A percentile compares a stretch with the other conserved stretches of the same genome.
These are phyloP conservation scores for Cyamopsis tetragonoloba DNA, from an alignment of 306 rosid species.

Conservation along the genomic window DNA sequence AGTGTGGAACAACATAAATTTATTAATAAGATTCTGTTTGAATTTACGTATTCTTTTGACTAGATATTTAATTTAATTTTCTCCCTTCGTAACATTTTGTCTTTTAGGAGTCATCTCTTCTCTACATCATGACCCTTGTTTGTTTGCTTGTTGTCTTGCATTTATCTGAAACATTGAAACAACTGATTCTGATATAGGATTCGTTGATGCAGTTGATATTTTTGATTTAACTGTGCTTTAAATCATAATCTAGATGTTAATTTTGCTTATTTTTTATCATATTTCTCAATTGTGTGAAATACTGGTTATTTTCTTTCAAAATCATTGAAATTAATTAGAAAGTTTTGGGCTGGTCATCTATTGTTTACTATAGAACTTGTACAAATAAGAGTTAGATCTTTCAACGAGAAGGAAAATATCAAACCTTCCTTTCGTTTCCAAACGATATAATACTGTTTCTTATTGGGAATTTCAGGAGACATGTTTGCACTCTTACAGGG, in stretches of 20 bases:
- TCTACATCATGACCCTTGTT: neutral
- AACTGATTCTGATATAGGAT: neutral
- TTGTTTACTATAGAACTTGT: neutral
- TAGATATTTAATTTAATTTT: neutral
- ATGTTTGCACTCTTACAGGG: conserved; percentile 81
- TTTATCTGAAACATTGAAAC: conserved; percentile 13
- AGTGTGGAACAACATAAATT: neutral
- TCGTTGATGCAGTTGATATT: neutral
- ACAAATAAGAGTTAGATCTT: conserved; percentile 4
- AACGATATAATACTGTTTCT: conserved; percentile 9
- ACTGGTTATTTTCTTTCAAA: conserved; percentile 12
- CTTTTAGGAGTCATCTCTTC: neutral
- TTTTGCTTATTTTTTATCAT: too few species aligned
- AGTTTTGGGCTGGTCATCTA: conserved; percentile 4
- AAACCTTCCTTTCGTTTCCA: conserved; percentile 10
- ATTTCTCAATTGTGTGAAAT: too few species aligned
- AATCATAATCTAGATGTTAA: neutral
- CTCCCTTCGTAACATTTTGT: neutral
- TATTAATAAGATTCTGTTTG: neutral
- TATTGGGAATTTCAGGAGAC: conserved; percentile 64
- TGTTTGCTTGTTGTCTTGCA: conserved; percentile 9
- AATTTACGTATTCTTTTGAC: neutral
- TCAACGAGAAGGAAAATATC: neutral
- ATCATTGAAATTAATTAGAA: neutral
- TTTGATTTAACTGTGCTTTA: neutral